These are phyloP conservation scores for Plasmodium vivax DNA, from an alignment of 169 alveolate genomes.

Conservation along the genomic window DNA sequence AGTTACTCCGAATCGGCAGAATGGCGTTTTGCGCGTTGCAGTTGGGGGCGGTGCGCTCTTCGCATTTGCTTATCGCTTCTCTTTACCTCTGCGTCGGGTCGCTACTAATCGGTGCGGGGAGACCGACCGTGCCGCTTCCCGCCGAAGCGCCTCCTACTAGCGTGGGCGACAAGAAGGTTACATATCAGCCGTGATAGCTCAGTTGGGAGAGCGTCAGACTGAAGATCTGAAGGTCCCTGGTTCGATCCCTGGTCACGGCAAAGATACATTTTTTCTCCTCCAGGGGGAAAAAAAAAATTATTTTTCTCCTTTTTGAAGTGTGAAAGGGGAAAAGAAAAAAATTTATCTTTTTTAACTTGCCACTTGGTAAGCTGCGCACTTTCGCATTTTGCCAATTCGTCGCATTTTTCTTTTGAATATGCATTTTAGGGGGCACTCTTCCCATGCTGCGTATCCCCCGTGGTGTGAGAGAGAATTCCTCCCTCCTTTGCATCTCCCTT, in stretches of 20 bases:
- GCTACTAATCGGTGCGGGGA: neutral
- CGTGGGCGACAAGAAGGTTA: neutral
- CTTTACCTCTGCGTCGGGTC: neutral
- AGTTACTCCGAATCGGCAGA: neutral
- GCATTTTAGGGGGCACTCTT: neutral
- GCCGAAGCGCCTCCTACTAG: neutral
- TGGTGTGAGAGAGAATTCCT: neutral
- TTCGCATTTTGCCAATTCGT: neutral
- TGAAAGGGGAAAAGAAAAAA: neutral
- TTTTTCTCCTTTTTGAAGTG: neutral
- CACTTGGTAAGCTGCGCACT: neutral
- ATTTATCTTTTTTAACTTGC: too few relatives aligned
- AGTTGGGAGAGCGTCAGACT: constrained; percentile 99
- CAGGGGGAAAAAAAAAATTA: too few relatives aligned
- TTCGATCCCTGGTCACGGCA: constrained; percentile 99
- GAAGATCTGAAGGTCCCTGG: constrained; percentile 99
- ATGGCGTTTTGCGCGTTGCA: neutral
- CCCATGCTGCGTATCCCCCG: neutral
- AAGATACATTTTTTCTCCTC: neutral
- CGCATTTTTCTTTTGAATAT: neutral
- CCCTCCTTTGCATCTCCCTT: neutral
- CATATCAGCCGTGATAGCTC: constrained; percentile 94
- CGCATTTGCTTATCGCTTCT: neutral
- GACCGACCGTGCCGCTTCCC: too few relatives aligned
- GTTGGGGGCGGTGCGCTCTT: neutral